Percentiles rank a stretch among this genome's conserved stretches.
Evolutionary conservation across 495 filamentous ascomycete genomes (phyloP).

Genomic region (Rostrohypoxylon terebratum): DNA sequence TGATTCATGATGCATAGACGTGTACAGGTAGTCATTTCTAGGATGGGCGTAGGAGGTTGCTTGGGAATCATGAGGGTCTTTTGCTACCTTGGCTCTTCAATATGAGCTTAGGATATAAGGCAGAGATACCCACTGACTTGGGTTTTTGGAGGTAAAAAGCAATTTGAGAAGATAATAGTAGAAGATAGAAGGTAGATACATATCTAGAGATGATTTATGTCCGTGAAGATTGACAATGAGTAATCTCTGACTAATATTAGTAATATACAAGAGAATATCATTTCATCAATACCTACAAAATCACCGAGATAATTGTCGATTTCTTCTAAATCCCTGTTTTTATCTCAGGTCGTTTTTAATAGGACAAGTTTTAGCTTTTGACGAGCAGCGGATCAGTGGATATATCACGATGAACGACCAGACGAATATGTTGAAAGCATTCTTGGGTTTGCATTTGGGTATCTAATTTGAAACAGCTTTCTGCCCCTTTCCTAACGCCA

Average conservation of each 20-base stretch:
- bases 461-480: neutral
- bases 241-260: neutral
- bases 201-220: neutral
- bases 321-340: too few relatives aligned
- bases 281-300: too few relatives aligned
- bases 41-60: too few relatives aligned
- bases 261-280: too few relatives aligned
- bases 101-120: neutral
- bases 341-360: too few relatives aligned
- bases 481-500: neutral
- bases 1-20: neutral
- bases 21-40: neutral
- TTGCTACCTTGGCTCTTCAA: too few relatives aligned
- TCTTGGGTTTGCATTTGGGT: neutral
- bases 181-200: neutral
- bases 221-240: neutral
- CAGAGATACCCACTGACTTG: neutral
- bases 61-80: too few relatives aligned
- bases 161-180: neutral
- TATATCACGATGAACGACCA: neutral
- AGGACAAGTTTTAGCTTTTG: too few relatives aligned
- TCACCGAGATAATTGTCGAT: too few relatives aligned
- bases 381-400: too few relatives aligned
- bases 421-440: neutral
- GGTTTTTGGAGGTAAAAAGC: neutral